A percentile compares a stretch with the other conserved stretches of the same genome.
Evolutionary conservation across 2,329 filamentous ascomycete species (phyloP).

Genomic region (Plectosphaerella plurivora): DNA sequence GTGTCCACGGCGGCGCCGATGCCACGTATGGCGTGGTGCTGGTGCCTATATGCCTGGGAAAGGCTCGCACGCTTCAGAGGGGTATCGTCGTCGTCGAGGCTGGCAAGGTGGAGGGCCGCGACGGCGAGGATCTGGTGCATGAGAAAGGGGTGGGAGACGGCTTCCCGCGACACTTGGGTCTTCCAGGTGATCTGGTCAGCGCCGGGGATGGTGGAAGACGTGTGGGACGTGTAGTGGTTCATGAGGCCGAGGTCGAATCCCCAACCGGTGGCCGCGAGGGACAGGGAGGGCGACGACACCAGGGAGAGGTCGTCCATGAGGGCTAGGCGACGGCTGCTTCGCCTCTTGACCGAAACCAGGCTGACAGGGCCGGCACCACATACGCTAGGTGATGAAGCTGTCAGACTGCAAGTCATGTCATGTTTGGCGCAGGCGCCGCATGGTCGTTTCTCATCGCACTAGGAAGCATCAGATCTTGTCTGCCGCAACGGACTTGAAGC

Average conservation of each 20-base stretch:
- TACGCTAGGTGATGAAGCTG: constrained; percentile 1
- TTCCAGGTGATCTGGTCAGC: constrained; percentile 3
- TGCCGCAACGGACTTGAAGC: too few relatives aligned
- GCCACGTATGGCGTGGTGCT: constrained; percentile 20
- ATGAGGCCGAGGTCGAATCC: constrained; percentile 26
- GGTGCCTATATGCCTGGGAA: constrained; percentile 21
- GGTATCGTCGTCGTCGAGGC: constrained; percentile 2
- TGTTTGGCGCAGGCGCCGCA: constrained; percentile 28
- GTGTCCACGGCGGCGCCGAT: constrained; percentile 16
- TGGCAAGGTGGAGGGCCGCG: constrained; percentile 20
- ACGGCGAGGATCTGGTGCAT: constrained; percentile 24
- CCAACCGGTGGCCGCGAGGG: constrained; percentile 11
- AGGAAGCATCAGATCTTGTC: neutral
- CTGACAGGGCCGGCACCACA: too few relatives aligned
- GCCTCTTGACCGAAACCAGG: too few relatives aligned
- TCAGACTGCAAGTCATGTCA: constrained; percentile 23
- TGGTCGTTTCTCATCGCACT: constrained; percentile 30
- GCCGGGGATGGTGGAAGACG: constrained; percentile 21
- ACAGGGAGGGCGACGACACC: too few relatives aligned
- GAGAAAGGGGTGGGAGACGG: constrained; percentile 17
- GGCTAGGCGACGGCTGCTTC: too few relatives aligned
- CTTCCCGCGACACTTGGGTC: constrained; percentile 14
- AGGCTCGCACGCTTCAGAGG: too few relatives aligned
- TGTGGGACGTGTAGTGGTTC: constrained; percentile 23
- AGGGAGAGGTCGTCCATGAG: too few relatives aligned